Conservation (phyloP, 805 yeast species). For the Myxozyma nipponensis region DNA sequence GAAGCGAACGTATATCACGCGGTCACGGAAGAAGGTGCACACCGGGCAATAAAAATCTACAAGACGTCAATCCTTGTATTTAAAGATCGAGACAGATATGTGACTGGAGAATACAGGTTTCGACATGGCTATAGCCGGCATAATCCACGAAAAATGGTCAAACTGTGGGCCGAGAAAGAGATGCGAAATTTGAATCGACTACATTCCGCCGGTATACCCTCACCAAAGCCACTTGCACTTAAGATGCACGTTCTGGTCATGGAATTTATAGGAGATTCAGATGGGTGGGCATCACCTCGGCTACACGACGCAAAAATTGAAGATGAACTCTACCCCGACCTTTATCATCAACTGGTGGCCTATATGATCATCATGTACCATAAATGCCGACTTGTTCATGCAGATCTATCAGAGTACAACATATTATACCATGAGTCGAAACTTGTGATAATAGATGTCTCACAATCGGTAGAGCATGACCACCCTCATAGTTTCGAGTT, state of each 20-base stretch:
- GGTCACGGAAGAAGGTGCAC: slow-evolving; percentile 36
- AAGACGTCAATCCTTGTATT: slow-evolving; percentile 96
- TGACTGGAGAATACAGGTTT: slow-evolving; percentile 92
- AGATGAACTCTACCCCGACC: slow-evolving; percentile 58
- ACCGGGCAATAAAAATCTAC: slow-evolving; percentile 89
- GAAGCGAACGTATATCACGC: slow-evolving; percentile 99
- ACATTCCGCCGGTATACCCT: slow-evolving; percentile 74
- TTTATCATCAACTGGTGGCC: slow-evolving; percentile 73
- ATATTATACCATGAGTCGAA: slow-evolving; percentile 71
- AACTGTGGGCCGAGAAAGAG: slow-evolving; percentile 98
- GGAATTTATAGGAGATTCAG: slow-evolving; percentile 77
- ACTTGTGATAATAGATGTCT: slow-evolving; percentile 88
- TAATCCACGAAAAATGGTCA: slow-evolving; percentile 96
- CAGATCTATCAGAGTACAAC: slow-evolving; percentile 94
- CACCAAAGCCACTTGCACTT: slow-evolving; percentile 87
- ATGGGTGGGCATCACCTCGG: slow-evolving; percentile 88
- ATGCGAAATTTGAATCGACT: slow-evolving; percentile 87
- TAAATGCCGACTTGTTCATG: slow-evolving; percentile 87
- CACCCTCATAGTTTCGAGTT: slow-evolving; percentile 97
- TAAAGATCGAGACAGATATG: slow-evolving; percentile 93
- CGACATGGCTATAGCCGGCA: slow-evolving; percentile 78
- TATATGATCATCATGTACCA: slow-evolving; percentile 86
- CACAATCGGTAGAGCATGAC: slow-evolving; percentile 96
- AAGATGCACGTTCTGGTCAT: slow-evolving; percentile 88
- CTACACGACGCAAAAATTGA: slow-evolving; percentile 52